These are phyloP conservation scores for Jaminaea rosea DNA, from an alignment of 1,284 basidiomycete genomes.

Conservation along the genomic window DNA sequence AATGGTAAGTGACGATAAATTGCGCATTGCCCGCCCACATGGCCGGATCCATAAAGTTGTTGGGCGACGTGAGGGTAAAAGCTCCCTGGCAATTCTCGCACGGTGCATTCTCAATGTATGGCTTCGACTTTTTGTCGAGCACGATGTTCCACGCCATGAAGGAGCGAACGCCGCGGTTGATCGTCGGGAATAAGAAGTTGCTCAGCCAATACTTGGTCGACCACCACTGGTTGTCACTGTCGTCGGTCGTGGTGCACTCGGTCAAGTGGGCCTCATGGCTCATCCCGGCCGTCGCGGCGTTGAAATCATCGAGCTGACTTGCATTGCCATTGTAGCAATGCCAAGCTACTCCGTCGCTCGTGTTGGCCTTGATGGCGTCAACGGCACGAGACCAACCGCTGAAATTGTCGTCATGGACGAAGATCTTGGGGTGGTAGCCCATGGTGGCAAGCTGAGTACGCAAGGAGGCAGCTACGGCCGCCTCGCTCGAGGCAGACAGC, in stretches of 20 bases:
- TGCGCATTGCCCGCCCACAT: not conserved
- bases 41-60: not conserved
- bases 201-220: not conserved
- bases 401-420: conserved; percentile 34
- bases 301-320: not conserved
- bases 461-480: conserved; percentile 11
- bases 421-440: conserved; percentile 15
- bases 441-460: conserved; percentile 10
- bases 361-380: conserved; percentile 18
- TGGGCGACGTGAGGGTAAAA: not conserved
- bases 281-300: not conserved
- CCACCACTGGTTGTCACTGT: not conserved
- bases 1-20: not conserved
- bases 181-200: not conserved
- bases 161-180: not conserved
- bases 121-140: not conserved
- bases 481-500: conserved; percentile 12
- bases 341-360: conserved; percentile 25
- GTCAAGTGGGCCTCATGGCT: not conserved
- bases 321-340: conserved; percentile 29
- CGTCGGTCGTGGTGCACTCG: not conserved
- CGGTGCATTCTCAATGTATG: not conserved
- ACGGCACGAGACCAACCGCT: conserved; percentile 15
- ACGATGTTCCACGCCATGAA: not conserved
- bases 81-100: not conserved